Conservation (phyloP, 2,329 filamentous ascomycete genomes). For the Exophiala oligosperma region DNA sequence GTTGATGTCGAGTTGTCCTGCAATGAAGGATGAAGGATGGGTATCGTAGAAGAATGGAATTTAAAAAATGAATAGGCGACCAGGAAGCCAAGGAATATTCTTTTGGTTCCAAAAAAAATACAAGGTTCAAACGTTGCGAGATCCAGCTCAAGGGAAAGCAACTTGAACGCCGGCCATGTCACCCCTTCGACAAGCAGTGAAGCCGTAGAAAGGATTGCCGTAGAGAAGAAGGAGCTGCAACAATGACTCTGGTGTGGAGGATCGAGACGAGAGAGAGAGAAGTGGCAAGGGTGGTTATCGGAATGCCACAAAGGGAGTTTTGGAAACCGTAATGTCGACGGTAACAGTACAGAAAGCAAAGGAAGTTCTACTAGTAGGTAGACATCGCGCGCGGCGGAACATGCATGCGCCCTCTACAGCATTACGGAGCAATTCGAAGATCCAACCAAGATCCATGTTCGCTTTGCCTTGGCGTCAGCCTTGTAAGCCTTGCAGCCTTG, state of each 20-base stretch:
- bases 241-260: not conserved
- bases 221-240: not conserved
- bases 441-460: too few relatives aligned
- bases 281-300: not conserved
- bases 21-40: not conserved
- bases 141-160: conserved; percentile 11
- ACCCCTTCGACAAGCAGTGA: conserved; percentile 24
- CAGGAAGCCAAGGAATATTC: not conserved
- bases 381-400: too few relatives aligned
- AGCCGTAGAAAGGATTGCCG: conserved; percentile 18
- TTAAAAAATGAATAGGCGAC: not conserved
- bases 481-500: not conserved
- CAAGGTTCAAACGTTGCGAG: conserved; percentile 3
- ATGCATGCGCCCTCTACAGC: too few relatives aligned
- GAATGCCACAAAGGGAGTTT: not conserved
- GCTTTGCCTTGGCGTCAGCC: not conserved
- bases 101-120: not conserved
- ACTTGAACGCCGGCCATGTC: conserved; percentile 12
- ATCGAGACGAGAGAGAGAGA: not conserved
- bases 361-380: not conserved
- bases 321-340: not conserved
- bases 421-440: too few relatives aligned
- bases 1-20: conserved; percentile 21
- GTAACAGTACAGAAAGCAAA: not conserved
- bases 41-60: too few relatives aligned